Evolutionary conservation across 768 basidiomycete species (phyloP), one percentile per base, ranked within the genome.

Genomic region (Candolleomyces aberdarensis): DNA sequence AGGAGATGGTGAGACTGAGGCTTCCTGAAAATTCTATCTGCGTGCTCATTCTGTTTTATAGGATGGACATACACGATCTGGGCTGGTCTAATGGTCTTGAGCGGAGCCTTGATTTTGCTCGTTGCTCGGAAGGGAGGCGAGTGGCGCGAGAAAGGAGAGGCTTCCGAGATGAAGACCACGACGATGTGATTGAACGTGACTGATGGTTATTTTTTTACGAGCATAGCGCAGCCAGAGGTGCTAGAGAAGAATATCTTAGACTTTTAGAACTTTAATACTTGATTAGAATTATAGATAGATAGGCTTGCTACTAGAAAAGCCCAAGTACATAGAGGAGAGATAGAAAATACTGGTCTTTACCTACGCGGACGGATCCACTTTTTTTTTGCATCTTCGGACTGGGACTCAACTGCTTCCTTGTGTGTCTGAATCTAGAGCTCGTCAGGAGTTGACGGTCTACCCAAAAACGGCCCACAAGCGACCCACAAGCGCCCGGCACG

Each of bases 61-160:
- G 80, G 81, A 17, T 81, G 91, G 70, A 76, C 89, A 60, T 94
- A 92, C 69, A 87, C 89, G 0, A 77, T 91, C 2, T 89, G 78
- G 75, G 74, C 75, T 8, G 71, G 68, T 10, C 44, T 93, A 0
- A 66, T 91, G 67, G 63, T 81, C 1, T 48, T 85, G 32, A 80
- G 78, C 43, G 85, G 84, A 46, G 62, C 79, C 3, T 75, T 89
- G 15, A 78, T 89, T 20, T 63, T 89, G n/a, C 71, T 91, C 3
- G 84, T 89, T 2, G 75, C 80, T 61, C 72, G 72, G 74, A 85
- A 85, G 71, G 91, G 89, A 0, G 75, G 70, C 13, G 64, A 69
- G 8, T 91, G 89, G 90, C 78, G 90, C 9, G 74, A 78, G 63
- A 69, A 66, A 49, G 81, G 80, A 9, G 83, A 84, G 66, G 70